Evolutionary conservation across 805 yeast genomes (phyloP), one percentile per base, ranked within the genome.

Genomic region (Kuraishia capsulata): DNA sequence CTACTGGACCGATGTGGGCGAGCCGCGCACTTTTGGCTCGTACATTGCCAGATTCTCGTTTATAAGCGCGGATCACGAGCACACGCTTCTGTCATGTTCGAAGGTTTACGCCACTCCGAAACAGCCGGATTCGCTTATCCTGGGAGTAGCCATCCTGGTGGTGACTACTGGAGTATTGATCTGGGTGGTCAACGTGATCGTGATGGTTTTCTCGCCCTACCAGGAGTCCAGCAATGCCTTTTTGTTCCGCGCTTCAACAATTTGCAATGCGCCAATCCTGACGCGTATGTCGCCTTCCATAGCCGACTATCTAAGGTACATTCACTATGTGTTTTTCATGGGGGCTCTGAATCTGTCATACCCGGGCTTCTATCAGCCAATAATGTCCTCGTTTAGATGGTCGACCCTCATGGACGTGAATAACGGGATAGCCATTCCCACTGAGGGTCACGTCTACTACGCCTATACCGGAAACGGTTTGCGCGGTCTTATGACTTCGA

Each of bases 311-410:
- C 44, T 78, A 2, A 54, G 64, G 16, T 78, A 77, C 52, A 49
- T 76, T 25, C 87, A 81, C 49, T 79, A 71, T 57, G 70, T 77
- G 1, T 65, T 76, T 32, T 73, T 78, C 50, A 62, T 72, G 46
- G 73, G 71, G 4, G 80, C 74, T 3, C 57, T 81, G 21, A 66
- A 67, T 44, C 51, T 80, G 16, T 57, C 62, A 20, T 80, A 73
- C 46, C 87, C 88, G 0, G 84, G 81, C 0, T 77, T 72, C 48
- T 73, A 67, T 42, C 81, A 70, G 43, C 81, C 81, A 1, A 51
- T 73, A 11, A 53, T 76, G 35, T 61, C 75, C 3, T 56, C 65
- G 13, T 48, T 73, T 16, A 54, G 73, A 14, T 78, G 86, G 86
- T 59, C 71, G 31, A 71, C 77, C 1, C 54, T 80, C n/a, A 52